Conservation (phyloP, 495 filamentous ascomycete genomes). For the Daldinia bambusicola region DNA sequence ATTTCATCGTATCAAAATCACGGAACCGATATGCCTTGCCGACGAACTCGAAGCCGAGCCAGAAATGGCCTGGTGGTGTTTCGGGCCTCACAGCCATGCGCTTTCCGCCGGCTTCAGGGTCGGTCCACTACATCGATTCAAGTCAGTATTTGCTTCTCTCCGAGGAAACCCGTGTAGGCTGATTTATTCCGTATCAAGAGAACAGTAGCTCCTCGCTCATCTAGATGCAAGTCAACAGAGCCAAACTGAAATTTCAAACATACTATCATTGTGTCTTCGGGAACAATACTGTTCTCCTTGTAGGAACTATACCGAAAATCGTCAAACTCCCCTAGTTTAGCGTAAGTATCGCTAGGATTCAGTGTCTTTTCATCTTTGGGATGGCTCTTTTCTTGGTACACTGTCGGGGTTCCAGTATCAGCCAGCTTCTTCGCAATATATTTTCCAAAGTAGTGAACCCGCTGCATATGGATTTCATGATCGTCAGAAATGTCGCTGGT, state of each 20-base stretch:
- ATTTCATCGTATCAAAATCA: constrained; percentile 21
- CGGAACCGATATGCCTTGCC: constrained; percentile 25
- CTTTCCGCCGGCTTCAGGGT: constrained; percentile 17
- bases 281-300: constrained; percentile 27
- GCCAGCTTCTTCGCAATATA: constrained; percentile 24
- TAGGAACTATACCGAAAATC: constrained; percentile 32
- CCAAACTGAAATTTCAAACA: neutral
- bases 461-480: constrained; percentile 27
- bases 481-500: neutral
- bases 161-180: neutral
- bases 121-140: constrained; percentile 19
- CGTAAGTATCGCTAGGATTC: neutral
- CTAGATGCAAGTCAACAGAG: neutral
- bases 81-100: constrained; percentile 34
- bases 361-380: constrained; percentile 14
- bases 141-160: neutral
- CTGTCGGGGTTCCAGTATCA: constrained; percentile 9
- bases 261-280: constrained; percentile 38
- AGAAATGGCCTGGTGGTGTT: constrained; percentile 26
- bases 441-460: constrained; percentile 23
- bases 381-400: constrained; percentile 27
- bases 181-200: neutral
- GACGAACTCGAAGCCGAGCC: constrained; percentile 39
- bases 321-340: constrained; percentile 26
- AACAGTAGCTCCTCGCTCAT: neutral